Percentiles rank a stretch among this genome's conserved stretches.
These are phyloP conservation scores for Morella rubra DNA, from an alignment of 306 rosid genomes.

Conservation along the genomic window DNA sequence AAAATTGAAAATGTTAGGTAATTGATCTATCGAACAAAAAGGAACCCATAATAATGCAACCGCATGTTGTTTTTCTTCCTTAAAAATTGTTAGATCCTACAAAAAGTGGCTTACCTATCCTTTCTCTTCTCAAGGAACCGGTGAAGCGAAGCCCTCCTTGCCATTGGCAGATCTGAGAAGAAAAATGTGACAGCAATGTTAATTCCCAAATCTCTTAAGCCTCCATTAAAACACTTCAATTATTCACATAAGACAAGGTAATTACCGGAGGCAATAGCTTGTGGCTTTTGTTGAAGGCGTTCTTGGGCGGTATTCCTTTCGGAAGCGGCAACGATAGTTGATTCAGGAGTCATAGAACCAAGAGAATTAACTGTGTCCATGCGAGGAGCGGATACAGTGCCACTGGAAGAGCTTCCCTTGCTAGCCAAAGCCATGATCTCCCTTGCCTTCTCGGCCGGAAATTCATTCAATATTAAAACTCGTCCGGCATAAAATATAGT, in stretches of 20 bases:
- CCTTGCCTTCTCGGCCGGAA: slow-evolving; percentile 54
- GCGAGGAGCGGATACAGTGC: slow-evolving; percentile 4
- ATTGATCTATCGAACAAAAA: neutral
- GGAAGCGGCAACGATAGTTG: slow-evolving; percentile 14
- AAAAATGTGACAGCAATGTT: neutral
- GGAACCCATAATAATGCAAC: neutral
- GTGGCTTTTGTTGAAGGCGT: slow-evolving; percentile 28
- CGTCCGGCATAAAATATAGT: slow-evolving; percentile 71
- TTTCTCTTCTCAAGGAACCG: slow-evolving; percentile 87
- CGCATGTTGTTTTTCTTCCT: neutral
- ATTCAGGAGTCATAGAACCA: slow-evolving; percentile 25
- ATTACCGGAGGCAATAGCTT: slow-evolving; percentile 43
- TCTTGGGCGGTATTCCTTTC: slow-evolving; percentile 27
- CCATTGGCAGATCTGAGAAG: slow-evolving; percentile 62
- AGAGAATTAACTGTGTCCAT: slow-evolving; percentile 8
- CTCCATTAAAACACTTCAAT: neutral
- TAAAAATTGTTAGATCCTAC: neutral
- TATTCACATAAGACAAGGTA: neutral
- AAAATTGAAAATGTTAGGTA: neutral
- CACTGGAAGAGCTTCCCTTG: slow-evolving; percentile 42
- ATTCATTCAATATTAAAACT: slow-evolving; percentile 60
- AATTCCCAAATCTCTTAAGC: neutral
- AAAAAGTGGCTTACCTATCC: slow-evolving; percentile 56
- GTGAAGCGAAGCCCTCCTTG: slow-evolving; percentile 84
- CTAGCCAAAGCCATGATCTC: slow-evolving; percentile 70